These are phyloP conservation scores for Pseudonectria buxi DNA, from an alignment of 2,329 filamentous ascomycete genomes.

Conservation along the genomic window DNA sequence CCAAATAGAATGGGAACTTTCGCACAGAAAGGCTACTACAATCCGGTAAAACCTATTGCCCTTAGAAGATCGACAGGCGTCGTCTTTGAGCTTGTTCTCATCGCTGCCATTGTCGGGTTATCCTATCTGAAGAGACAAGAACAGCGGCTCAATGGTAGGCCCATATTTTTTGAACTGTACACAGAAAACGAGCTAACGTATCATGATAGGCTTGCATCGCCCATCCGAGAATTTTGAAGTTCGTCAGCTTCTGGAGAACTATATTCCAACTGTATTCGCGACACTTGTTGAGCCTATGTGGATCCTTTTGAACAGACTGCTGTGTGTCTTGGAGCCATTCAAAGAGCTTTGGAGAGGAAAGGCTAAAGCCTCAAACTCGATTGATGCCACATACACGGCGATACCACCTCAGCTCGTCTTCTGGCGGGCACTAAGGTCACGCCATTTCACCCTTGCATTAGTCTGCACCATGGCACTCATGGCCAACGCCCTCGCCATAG, in stretches of 20 bases:
- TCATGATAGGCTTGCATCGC: conserved; percentile 21
- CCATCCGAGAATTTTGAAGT: conserved; percentile 29
- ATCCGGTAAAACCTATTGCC: conserved; percentile 17
- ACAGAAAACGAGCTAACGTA: neutral
- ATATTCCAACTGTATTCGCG: conserved; percentile 47
- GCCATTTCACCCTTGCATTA: conserved; percentile 38
- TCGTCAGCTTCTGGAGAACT: conserved; percentile 35
- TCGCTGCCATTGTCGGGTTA: conserved; percentile 10
- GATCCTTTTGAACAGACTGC: conserved; percentile 44
- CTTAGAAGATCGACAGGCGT: conserved; percentile 12
- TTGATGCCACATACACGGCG: conserved; percentile 43
- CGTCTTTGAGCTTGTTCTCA: conserved; percentile 7
- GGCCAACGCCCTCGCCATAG: conserved; percentile 46
- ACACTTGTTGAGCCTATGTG: conserved; percentile 53
- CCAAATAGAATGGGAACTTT: neutral
- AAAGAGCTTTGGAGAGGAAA: conserved; percentile 38
- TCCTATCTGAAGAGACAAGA: conserved; percentile 20
- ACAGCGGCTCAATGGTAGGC: conserved; percentile 12
- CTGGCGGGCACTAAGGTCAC: conserved; percentile 35
- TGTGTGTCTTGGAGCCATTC: conserved; percentile 50
- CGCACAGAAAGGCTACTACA: conserved; percentile 13
- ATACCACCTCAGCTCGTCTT: conserved; percentile 48
- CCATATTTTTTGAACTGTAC: neutral
- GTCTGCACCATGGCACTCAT: conserved; percentile 44
- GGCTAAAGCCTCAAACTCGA: conserved; percentile 27